Evolutionary conservation across 306 rosid species (phyloP).

Genomic region (Astragalus membranaceus): DNA sequence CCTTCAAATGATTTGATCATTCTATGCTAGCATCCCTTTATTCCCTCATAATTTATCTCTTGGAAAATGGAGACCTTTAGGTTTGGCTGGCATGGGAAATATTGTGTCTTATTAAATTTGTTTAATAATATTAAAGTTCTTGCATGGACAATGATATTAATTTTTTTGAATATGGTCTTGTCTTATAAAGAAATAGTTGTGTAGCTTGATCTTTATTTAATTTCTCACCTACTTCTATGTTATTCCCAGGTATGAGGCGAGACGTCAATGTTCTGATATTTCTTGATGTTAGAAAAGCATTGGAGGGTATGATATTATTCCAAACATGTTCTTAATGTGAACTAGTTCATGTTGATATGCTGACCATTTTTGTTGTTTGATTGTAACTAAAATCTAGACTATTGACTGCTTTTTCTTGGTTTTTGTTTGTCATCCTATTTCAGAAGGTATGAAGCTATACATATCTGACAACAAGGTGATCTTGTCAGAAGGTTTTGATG

Average conservation of each 20-base stretch:
- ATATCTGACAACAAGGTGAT: slow-evolving; percentile 88
- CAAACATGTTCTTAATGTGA: neutral
- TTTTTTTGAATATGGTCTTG: neutral
- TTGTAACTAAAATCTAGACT: neutral
- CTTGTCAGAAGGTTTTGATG: slow-evolving; percentile 81
- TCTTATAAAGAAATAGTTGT: neutral
- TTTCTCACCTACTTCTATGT: neutral
- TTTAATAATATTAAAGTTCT: neutral
- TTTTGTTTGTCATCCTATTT: slow-evolving; percentile 9
- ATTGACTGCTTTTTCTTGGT: neutral
- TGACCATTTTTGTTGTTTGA: too few relatives aligned
- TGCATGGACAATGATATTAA: neutral
- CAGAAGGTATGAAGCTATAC: slow-evolving; percentile 90
- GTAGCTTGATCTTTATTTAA: neutral
- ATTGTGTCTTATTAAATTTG: neutral
- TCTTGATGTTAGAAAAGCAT: slow-evolving; percentile 68
- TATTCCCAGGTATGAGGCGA: slow-evolving; percentile 67
- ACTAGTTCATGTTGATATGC: too few relatives aligned
- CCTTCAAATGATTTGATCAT: neutral
- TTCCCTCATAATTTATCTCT: neutral
- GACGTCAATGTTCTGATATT: slow-evolving; percentile 68
- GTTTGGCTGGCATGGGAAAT: too few relatives aligned
- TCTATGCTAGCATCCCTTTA: neutral
- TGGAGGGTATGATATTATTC: slow-evolving; percentile 48
- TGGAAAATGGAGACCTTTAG: neutral